Evolutionary conservation across 495 filamentous ascomycete genomes (phyloP), one percentile per base, ranked within the genome.

Genomic region (Cryomyces minteri): DNA sequence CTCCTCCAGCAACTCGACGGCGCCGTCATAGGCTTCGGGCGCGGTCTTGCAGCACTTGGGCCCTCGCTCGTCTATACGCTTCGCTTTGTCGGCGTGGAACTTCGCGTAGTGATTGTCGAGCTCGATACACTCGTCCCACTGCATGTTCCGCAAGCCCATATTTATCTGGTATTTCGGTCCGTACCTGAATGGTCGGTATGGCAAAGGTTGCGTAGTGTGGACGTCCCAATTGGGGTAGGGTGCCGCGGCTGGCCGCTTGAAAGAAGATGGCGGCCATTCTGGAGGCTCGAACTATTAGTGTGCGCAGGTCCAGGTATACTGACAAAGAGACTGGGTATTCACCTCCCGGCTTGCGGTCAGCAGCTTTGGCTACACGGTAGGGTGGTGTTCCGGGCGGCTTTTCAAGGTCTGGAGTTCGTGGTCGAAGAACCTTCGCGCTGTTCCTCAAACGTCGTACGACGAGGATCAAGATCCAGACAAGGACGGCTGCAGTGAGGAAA

Each of bases 101-200:
- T 73, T 74, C 4, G 76, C 67, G 61, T 76, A 93, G 41, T 90
- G 74, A 53, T 81, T 87, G 63, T 94, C 87, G 34, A 93, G 74
- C 62, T 92, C 76, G 51, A 92, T 90, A 85, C 85, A 93, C 34
- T 85, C 80, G 52, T 80, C 74, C 67, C 78, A 83, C 49, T 79
- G 70, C 70, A 90, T 74, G 25, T 69, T 76, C 40, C 84, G 72
- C 10, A 94, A 66, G 2, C 86, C 86, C 81, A 94, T 85, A 2
- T 82, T 92, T 46, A 87, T 70, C 55, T 84, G 76, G 52, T 82
- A 80, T 32, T 73, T 73, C 58, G 82, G 82, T 4, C 85, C 85
- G 65, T 88, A 75, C 62, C 79, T 73, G 59, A 92, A 92, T 4
- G 86, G 83, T 28, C 86, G 73, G 61, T 92, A 94, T 8, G 82